Conservation (phyloP, 345 rosid genomes). For the Atalantia buxifolia region DNA sequence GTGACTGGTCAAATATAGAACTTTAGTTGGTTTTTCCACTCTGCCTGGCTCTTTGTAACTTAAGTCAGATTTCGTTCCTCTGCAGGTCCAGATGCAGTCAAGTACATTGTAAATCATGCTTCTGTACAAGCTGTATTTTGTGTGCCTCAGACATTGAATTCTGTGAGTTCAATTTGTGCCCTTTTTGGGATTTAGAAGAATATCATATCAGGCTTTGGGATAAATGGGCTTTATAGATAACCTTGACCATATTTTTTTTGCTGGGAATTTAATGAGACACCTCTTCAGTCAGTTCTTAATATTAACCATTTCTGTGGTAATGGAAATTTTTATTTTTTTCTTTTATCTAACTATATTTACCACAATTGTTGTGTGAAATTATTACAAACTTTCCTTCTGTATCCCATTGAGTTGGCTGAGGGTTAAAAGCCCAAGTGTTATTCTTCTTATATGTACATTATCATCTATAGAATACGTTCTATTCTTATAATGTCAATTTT, state of each 20-base stretch:
- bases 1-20: conserved; percentile 17
- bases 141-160: conserved; percentile 70
- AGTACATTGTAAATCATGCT: conserved; percentile 85
- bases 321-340: background rate
- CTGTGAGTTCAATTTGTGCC: conserved; percentile 44
- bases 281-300: conserved; percentile 3
- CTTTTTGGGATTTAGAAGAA: background rate
- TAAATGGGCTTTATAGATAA: background rate
- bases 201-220: background rate
- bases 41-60: conserved; percentile 2
- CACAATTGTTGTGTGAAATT: background rate
- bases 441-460: background rate
- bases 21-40: conserved; percentile 10
- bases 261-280: background rate
- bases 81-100: conserved; percentile 97
- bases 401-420: background rate
- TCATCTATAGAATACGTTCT: background rate
- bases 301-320: background rate
- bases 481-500: background rate
- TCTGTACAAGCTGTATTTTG: conserved; percentile 78
- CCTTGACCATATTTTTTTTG: background rate
- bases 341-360: background rate
- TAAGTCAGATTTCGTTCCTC: conserved; percentile 6
- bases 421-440: background rate
- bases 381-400: background rate